A percentile compares a stretch with the other conserved stretches of the same genome.
These are phyloP conservation scores for Exsudoporus floridanus DNA, from an alignment of 1,284 basidiomycete species.

Conservation along the genomic window DNA sequence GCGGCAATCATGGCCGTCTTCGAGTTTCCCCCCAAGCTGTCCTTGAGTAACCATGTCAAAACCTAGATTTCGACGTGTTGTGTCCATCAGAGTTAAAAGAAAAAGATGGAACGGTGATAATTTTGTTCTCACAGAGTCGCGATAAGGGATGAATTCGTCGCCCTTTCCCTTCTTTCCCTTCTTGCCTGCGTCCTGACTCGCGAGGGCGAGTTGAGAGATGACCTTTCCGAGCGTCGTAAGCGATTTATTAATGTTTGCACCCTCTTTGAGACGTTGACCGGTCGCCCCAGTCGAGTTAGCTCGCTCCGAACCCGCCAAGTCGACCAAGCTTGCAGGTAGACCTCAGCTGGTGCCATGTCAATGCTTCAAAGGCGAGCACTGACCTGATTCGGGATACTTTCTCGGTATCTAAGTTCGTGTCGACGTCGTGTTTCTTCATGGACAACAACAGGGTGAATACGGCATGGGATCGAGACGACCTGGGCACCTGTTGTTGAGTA, in stretches of 20 bases:
- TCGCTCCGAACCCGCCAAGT: conserved; percentile 96
- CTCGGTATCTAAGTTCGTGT: conserved; percentile 87
- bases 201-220: conserved; percentile 86
- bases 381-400: conserved; percentile 95
- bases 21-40: conserved; percentile 93
- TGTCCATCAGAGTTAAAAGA: conserved; percentile 9
- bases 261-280: conserved; percentile 90
- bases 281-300: conserved; percentile 98
- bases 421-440: conserved; percentile 83
- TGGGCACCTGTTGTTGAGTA: conserved; percentile 28
- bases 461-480: conserved; percentile 94
- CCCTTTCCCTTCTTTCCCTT: conserved; percentile 83
- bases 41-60: conserved; percentile 96
- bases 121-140: conserved; percentile 73
- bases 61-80: conserved; percentile 52
- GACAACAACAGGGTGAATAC: conserved; percentile 94
- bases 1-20: conserved; percentile 99
- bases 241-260: conserved; percentile 98
- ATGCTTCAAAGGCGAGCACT: conserved; percentile 21
- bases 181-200: conserved; percentile 65
- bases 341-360: conserved; percentile 11
- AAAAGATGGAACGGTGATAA: not conserved
- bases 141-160: conserved; percentile 91
- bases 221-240: conserved; percentile 97
- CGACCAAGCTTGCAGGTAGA: conserved; percentile 64